A percentile compares a stretch with the other conserved stretches of the same genome.
Conservation (phyloP, 2,329 filamentous ascomycete genomes). For the Aspergillus sp. region DNA sequence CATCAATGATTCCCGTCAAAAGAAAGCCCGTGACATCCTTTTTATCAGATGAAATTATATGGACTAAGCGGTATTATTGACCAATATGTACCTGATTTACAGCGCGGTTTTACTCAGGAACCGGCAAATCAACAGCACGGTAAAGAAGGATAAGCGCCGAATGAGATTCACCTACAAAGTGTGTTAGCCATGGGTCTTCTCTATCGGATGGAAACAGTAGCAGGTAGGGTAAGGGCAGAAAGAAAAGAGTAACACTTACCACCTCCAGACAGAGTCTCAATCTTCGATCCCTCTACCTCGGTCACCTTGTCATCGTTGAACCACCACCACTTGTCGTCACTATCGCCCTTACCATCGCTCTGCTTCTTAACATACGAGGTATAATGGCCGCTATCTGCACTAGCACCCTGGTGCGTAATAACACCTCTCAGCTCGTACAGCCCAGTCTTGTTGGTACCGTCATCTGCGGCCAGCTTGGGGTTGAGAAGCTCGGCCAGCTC, state of each 20-base stretch:
- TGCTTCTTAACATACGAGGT: constrained; percentile 97
- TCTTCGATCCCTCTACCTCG: constrained; percentile 88
- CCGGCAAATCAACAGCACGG: constrained; percentile 50
- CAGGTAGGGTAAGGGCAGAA: neutral
- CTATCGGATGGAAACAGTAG: neutral
- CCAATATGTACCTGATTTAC: neutral
- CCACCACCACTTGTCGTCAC: constrained; percentile 99
- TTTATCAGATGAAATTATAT: neutral
- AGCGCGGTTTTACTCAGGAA: constrained; percentile 20
- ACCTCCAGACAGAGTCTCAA: constrained; percentile 84
- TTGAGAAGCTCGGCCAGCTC: constrained; percentile 79
- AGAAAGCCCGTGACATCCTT: neutral
- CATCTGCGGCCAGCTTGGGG: constrained; percentile 71
- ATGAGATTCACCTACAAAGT: constrained; percentile 47
- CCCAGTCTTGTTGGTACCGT: constrained; percentile 86
- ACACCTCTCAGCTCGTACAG: constrained; percentile 93
- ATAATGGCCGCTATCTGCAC: constrained; percentile 96
- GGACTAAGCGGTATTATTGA: neutral
- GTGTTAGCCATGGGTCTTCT: constrained; percentile 16
- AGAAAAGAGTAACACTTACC: constrained; percentile 51
- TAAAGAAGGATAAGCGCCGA: constrained; percentile 53
- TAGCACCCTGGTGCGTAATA: constrained; percentile 94
- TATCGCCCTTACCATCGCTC: constrained; percentile 68
- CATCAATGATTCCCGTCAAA: neutral
- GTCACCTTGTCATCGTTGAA: constrained; percentile 98